Evolutionary conservation across 495 filamentous ascomycete species (phyloP), one percentile per base, ranked within the genome.

Genomic region (Letharia columbiana): DNA sequence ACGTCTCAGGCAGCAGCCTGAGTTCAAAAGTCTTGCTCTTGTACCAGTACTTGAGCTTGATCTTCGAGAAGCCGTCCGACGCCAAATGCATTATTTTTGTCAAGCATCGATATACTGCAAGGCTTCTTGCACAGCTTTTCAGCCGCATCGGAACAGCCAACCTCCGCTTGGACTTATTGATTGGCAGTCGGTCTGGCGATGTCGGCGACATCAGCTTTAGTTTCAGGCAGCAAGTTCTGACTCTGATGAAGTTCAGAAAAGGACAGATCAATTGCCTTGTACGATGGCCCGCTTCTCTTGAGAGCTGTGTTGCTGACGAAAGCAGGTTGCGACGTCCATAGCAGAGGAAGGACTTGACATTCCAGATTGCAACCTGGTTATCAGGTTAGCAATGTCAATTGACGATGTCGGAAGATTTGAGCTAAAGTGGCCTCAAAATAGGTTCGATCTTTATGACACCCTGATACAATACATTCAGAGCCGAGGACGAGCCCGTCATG

Each of bases 391-490:
- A 64, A 66, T 67, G 11, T 50, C 49, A 39, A 4, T 59, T 7
- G 20, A 68, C 35, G 60, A 39, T 23, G 11, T 13, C 28, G 6
- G 28, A 2, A 3, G 12, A 2, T 23, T n/a, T 33, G 10, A 50
- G 33, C 37, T 40, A 61, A 50, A 67, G 33, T n/a, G 0, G 20
- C 0, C n/a, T 23, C 79, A 88, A 31, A 28, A 4, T 35, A 56
- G 52, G 7, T 98, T 97, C 71, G 88, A 97, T 74, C 81, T 96
- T n/a, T 96, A 92, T 74, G 74, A 83, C 13, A 96, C 94, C 0
- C 79, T 96, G 73, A 98, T 98, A 64, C 91, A 96, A 72, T 98
- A 97, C 74, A 88, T 98, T 23, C 94, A 98, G 74, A 97, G 92
- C 28, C 83, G 92, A 45, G 94, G 94, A n/a, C 83, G 94, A 68